Percentiles rank a stretch among this genome's conserved stretches.
Conservation (phyloP, 2,329 filamentous ascomycete species). For the Fusarium sp. region DNA sequence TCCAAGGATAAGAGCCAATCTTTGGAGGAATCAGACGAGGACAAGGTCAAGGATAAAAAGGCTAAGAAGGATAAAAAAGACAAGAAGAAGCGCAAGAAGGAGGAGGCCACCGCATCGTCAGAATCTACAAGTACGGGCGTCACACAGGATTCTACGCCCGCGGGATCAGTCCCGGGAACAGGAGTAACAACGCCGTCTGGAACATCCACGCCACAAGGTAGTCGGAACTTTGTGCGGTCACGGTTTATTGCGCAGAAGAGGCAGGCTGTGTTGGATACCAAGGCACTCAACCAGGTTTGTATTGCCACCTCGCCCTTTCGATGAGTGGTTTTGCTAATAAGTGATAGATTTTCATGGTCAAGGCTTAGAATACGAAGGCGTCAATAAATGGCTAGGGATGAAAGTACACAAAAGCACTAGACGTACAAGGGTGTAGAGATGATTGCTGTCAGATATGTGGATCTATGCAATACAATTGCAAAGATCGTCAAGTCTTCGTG, state of each 20-base stretch:
- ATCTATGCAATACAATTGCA: neutral
- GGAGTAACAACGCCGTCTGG: slow-evolving; percentile 54
- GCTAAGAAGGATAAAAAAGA: slow-evolving; percentile 55
- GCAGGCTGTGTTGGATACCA: slow-evolving; percentile 80
- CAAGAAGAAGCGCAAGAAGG: slow-evolving; percentile 61
- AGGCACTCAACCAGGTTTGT: slow-evolving; percentile 84
- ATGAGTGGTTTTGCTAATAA: slow-evolving; percentile 8
- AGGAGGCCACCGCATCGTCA: slow-evolving; percentile 45
- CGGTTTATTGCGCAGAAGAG: slow-evolving; percentile 90
- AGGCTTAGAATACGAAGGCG: slow-evolving; percentile 47
- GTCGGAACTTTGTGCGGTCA: slow-evolving; percentile 77
- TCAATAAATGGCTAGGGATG: neutral
- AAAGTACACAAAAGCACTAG: slow-evolving; percentile 10
- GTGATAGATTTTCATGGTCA: slow-evolving; percentile 74
- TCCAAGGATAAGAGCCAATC: slow-evolving; percentile 43
- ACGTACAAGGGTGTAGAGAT: slow-evolving; percentile 4
- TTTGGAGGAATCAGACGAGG: slow-evolving; percentile 41
- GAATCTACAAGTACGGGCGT: slow-evolving; percentile 28
- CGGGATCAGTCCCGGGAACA: slow-evolving; percentile 47
- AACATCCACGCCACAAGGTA: slow-evolving; percentile 58
- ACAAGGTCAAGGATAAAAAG: slow-evolving; percentile 47
- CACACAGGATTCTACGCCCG: slow-evolving; percentile 37
- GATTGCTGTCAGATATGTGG: neutral
- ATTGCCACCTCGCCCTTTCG: slow-evolving; percentile 52
- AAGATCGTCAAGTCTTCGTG: slow-evolving; percentile 15